phyloP scores from a whole-genome alignment of 305 asterid species.

The Fraxinus sp. region DNA sequence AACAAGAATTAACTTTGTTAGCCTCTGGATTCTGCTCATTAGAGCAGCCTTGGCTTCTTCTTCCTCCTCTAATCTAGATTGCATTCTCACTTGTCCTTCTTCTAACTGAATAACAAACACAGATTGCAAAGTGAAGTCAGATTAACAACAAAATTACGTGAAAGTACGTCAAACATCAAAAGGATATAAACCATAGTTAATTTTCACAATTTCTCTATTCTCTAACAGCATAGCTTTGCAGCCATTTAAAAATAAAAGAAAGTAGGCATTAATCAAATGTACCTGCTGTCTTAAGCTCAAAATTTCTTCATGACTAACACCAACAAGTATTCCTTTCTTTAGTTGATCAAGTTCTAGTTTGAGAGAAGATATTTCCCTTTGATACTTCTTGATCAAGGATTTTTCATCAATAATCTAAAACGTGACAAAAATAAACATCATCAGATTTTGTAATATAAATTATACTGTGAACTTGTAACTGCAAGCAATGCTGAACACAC shows the following conservation, averaged over 20 bases:
- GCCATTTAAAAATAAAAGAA: neutral
- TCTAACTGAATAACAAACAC: constrained; percentile 59
- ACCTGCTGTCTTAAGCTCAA: constrained; percentile 88
- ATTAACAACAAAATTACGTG: constrained; percentile 1
- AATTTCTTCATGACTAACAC: constrained; percentile 84
- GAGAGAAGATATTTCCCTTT: constrained; percentile 86
- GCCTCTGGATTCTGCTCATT: constrained; percentile 97
- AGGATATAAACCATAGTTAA: neutral
- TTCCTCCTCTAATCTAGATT: constrained; percentile 97
- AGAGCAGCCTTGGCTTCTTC: constrained; percentile 98
- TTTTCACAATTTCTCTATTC: neutral
- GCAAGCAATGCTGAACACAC: constrained; percentile 36
- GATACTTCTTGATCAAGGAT: constrained; percentile 96
- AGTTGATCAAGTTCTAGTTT: constrained; percentile 88
- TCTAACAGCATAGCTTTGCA: constrained; percentile 13
- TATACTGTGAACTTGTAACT: constrained; percentile 1
- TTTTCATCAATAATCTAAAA: constrained; percentile 96
- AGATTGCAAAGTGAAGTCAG: constrained; percentile 18
- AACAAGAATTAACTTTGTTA: constrained; percentile 92
- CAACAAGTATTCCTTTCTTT: constrained; percentile 73
- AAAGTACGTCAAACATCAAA: constrained; percentile 8
- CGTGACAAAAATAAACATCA: neutral
- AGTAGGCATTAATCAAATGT: constrained; percentile 15
- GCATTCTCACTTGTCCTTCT: constrained; percentile 99
- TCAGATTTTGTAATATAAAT: constrained; percentile 18